Conservation (phyloP, 345 rosid genomes). For the Eucalyptus guilfoylei region DNA sequence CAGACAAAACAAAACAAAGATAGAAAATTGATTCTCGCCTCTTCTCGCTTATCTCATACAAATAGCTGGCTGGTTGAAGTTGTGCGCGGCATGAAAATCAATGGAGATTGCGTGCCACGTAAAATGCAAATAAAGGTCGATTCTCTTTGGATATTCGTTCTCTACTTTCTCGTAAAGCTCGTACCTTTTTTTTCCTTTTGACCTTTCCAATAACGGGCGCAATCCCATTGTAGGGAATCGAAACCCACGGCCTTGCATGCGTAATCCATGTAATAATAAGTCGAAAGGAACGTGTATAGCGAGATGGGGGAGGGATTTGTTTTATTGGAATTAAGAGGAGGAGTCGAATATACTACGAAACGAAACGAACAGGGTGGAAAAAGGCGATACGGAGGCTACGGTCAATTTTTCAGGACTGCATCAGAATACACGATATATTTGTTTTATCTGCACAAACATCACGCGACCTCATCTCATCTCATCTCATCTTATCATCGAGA, state of each 20-base stretch:
- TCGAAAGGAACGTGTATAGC: background rate
- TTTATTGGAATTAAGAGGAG: background rate
- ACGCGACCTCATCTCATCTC: background rate
- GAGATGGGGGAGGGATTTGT: background rate
- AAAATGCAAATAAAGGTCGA: background rate
- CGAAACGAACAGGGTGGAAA: background rate
- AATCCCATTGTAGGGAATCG: background rate
- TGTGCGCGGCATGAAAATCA: background rate
- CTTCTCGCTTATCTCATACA: background rate
- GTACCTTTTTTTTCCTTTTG: background rate
- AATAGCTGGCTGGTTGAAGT: background rate
- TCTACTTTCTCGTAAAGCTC: background rate
- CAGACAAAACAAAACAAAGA: too few species aligned
- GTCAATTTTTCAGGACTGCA: background rate
- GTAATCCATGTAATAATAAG: background rate
- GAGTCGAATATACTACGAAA: background rate
- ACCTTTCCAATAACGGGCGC: background rate
- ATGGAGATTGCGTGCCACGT: background rate
- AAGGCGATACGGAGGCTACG: rapidly evolving
- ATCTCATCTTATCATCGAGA: too few species aligned
- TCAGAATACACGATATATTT: background rate
- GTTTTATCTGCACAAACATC: background rate
- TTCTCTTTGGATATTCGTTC: background rate
- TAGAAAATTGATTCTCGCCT: background rate
- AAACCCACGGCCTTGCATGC: background rate